These are phyloP conservation scores for Hyphodiscus sp. DNA, from an alignment of 2,329 filamentous ascomycete genomes.

Conservation along the genomic window DNA sequence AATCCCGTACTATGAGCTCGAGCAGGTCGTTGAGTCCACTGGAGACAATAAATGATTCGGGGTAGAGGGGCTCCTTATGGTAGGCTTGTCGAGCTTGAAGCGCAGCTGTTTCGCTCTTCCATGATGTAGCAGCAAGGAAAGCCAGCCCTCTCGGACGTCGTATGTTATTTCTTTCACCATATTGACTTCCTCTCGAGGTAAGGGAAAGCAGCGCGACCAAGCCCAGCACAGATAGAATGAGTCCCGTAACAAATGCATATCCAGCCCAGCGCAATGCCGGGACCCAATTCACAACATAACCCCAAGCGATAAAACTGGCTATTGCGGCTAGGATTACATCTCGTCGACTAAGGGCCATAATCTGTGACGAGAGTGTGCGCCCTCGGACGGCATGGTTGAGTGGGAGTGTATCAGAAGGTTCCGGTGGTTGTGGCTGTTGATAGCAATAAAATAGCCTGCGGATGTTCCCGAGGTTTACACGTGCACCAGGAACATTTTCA, in stretches of 20 bases:
- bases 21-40: constrained; percentile 74
- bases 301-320: constrained; percentile 79
- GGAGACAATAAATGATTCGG: constrained; percentile 70
- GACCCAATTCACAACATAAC: constrained; percentile 74
- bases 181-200: constrained; percentile 48
- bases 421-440: neutral
- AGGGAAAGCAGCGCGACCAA: constrained; percentile 54
- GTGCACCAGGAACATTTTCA: neutral
- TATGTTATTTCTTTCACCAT: constrained; percentile 35
- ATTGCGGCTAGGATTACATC: constrained; percentile 63
- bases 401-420: constrained; percentile 10
- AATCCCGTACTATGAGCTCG: constrained; percentile 71
- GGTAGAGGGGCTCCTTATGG: constrained; percentile 62
- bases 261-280: constrained; percentile 77
- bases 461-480: constrained; percentile 1
- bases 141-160: constrained; percentile 41
- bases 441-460: neutral
- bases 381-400: constrained; percentile 26
- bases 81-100: constrained; percentile 63
- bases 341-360: constrained; percentile 67
- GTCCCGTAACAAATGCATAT: constrained; percentile 73
- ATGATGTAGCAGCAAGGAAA: constrained; percentile 58
- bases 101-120: constrained; percentile 63
- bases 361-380: constrained; percentile 24
- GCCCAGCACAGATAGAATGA: constrained; percentile 46